Evolutionary conservation across 257 asterid genomes (phyloP), one percentile per base, ranked within the genome.

Genomic region (Solanum chiquidenum): DNA sequence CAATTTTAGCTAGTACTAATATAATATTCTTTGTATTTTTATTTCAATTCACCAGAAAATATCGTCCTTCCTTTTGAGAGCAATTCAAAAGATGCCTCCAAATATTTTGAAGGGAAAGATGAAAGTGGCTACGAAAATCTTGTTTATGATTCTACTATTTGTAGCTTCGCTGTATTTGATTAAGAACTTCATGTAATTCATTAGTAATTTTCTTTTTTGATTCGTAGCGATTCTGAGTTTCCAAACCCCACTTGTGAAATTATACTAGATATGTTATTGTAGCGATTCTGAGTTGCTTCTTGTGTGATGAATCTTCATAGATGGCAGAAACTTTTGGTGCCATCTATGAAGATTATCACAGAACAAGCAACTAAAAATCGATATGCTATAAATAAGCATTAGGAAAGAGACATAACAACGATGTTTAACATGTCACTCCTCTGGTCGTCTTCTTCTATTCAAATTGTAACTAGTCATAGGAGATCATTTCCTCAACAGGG

Each of bases 11-110:
- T 1, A n/a, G 35, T n/a, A n/a, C 60, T 76, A 40, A 76, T 76
- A 25, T 77, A 75, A 76, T 25, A 4, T 77, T 25, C 1, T 23
- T 13, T 77, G 3, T 42, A 0, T 25, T 77, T 77, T 79, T 72
- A 13, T 55, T 44, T 44, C 18, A 44, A 27, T 84, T 83, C 13
- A 84, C 11, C 94, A 94, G 98, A 91, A 90, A 90, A 49, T 90
- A 29, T 77, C 91, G 49, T 79, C 90, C 79, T 25, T 72, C 83
- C 49, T 88, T 86, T 86, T 90, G 92, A 90, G 76, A 73, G 87
- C 85, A 23, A 42, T 92, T 88, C 94, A 90, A 23, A 90, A 90
- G 90, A 72, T 92, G 86, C 88, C 72, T 33, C 88, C 42, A 68
- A 64, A 87, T 18, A 37, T 75, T 75, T 85, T 86, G 83, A 89